Base-by-base conservation (phyloP, 129 eudicot species). In the Helianthus tuberosus region DNA sequence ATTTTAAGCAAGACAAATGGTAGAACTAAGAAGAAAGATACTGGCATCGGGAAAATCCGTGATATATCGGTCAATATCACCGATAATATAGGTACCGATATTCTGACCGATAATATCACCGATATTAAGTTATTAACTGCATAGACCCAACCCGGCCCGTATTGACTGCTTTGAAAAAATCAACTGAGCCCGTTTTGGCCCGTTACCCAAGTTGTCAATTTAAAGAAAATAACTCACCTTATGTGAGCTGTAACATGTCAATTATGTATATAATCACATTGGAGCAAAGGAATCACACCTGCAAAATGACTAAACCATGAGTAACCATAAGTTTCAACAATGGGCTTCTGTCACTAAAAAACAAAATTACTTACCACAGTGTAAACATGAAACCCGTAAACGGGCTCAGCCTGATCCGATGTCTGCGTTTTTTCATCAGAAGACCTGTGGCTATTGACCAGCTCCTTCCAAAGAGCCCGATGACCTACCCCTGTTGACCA, bases 401-500 rank as follows among this genome's bases (percentile, higher is more conserved):
- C 6, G 5, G 49, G 36, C 14, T 41, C 39, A 57, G 44, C 76
- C 27, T 15, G 15, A 61, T 49, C 69, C 49, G 11, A 16, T 8
- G 12, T 73, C 27, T 15, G 50, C 13, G 47, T 15, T 15, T 55
- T 55, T 71, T 23, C 41, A 57, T 20, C 63, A n/a, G 16, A 71
- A 41, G 55, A 25, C 16, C n/a, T 32, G 41, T 71, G 65, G 32
- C 17, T 51, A 38, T 73, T 51, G 66, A 13, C 46, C 46, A 12
- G 23, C 66, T 61, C 43, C 65, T 29, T 59, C 65, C 65, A 59
- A 10, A 27, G 38, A 58, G 8, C 36, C 38, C 36, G 14, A 16
- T 54, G 46, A 16, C 67, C 17, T 57, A 41, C 54, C 66, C 54
- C 66, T 46, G 46, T 71, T 27, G 57, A 58, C 48, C 65, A 71